These are phyloP conservation scores for Opeltia flavorubescens DNA, from an alignment of 495 filamentous ascomycete genomes.

Conservation along the genomic window DNA sequence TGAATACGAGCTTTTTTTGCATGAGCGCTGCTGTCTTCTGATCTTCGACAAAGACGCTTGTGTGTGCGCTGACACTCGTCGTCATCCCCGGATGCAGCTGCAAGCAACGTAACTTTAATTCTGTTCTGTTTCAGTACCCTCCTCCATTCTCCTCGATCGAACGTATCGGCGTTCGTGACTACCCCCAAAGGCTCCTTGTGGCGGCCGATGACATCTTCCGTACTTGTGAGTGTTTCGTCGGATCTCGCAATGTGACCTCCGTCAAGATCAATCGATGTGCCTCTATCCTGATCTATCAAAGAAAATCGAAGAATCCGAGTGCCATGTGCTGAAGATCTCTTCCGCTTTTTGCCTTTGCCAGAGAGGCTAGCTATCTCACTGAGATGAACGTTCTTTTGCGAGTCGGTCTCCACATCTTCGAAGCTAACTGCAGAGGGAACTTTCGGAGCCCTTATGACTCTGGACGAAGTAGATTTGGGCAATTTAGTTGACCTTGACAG, in stretches of 20 bases:
- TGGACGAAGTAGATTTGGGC: conserved; percentile 21
- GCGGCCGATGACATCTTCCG: too few species aligned
- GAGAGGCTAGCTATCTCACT: not conserved
- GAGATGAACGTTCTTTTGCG: not conserved
- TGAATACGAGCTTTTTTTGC: conserved; percentile 32
- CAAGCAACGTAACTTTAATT: conserved; percentile 66
- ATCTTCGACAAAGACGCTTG: conserved; percentile 22
- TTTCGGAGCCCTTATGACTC: conserved; percentile 16
- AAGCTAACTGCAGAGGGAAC: conserved; percentile 34
- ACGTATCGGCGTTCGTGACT: not conserved
- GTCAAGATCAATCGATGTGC: too few species aligned
- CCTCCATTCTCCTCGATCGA: conserved; percentile 52
- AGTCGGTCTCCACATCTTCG: conserved; percentile 5
- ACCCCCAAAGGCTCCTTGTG: too few species aligned
- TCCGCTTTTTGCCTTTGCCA: conserved; percentile 16
- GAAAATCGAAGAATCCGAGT: not conserved
- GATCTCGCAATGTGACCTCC: too few species aligned
- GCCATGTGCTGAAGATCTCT: conserved; percentile 1
- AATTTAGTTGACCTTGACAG: conserved; percentile 40
- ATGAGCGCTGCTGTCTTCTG: conserved; percentile 22
- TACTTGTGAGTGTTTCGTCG: too few species aligned
- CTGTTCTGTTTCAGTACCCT: conserved; percentile 69
- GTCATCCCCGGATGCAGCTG: conserved; percentile 24
- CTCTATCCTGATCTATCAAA: not conserved
- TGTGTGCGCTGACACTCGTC: conserved; percentile 17